Percentiles rank a stretch among this genome's conserved stretches.
Conservation (phyloP, 1,284 basidiomycete species). For the Malassezia vespertilionis region DNA sequence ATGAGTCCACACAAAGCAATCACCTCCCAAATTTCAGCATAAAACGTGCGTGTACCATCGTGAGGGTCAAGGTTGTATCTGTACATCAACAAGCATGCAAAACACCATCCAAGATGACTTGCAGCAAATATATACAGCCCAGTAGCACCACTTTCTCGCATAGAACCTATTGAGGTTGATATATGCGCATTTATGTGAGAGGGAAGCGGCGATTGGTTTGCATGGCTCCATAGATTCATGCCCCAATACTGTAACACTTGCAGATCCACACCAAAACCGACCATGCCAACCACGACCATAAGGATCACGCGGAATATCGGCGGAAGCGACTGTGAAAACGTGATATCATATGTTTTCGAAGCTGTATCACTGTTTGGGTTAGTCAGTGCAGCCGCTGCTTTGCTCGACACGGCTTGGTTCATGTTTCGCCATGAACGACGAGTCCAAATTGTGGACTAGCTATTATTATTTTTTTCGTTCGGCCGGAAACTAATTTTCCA, state of each 20-base stretch:
- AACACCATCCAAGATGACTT: conserved; percentile 22
- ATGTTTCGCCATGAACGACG: too few species aligned
- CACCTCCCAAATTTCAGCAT: conserved; percentile 37
- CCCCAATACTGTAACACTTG: conserved; percentile 24
- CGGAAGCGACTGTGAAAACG: conserved; percentile 36
- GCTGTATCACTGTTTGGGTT: neutral
- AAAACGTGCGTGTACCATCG: conserved; percentile 25
- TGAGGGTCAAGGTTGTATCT: conserved; percentile 28
- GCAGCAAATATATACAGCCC: conserved; percentile 20
- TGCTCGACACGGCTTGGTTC: too few species aligned
- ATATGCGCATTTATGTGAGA: too few species aligned
- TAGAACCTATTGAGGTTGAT: conserved; percentile 6
- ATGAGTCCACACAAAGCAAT: conserved; percentile 24
- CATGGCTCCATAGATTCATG: conserved; percentile 28
- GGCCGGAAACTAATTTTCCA: too few species aligned
- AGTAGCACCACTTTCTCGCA: conserved; percentile 10
- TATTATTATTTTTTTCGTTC: too few species aligned
- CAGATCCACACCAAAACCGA: conserved; percentile 31
- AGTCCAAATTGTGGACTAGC: too few species aligned
- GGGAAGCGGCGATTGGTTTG: conserved; percentile 16
- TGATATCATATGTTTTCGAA: conserved; percentile 4
- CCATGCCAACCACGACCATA: conserved; percentile 32
- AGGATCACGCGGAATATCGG: conserved; percentile 41
- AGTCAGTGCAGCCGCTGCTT: neutral
- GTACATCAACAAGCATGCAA: conserved; percentile 35